Evolutionary conservation across 352 stramenopile genomes (phyloP).

Genomic region (Globisporangium cylindrosporum): DNA sequence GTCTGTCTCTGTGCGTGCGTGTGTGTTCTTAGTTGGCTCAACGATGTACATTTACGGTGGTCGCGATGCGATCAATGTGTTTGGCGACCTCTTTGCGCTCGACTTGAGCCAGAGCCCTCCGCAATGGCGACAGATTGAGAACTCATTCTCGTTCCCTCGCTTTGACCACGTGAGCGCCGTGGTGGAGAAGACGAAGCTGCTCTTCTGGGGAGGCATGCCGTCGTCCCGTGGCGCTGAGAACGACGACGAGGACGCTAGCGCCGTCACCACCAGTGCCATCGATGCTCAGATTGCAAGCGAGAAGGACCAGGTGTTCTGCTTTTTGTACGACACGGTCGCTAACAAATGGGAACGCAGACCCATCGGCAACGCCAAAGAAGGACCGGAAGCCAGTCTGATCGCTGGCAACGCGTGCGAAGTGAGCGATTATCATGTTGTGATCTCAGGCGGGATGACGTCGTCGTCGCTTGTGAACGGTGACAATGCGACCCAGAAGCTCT

Average conservation of each 20-base stretch:
- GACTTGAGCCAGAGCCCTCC: slow-evolving; percentile 37
- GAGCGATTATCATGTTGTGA: slow-evolving; percentile 49
- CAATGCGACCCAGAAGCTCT: slow-evolving; percentile 51
- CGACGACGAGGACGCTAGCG: slow-evolving; percentile 9
- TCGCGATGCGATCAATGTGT: slow-evolving; percentile 61
- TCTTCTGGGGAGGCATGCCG: slow-evolving; percentile 60
- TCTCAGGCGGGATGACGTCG: slow-evolving; percentile 58
- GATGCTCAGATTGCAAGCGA: slow-evolving; percentile 11
- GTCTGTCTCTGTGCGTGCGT: not conserved
- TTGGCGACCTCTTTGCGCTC: slow-evolving; percentile 66
- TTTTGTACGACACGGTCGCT: slow-evolving; percentile 55
- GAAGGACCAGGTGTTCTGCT: slow-evolving; percentile 14
- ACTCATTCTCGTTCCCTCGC: slow-evolving; percentile 18
- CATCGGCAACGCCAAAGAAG: slow-evolving; percentile 35
- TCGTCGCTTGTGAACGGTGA: slow-evolving; percentile 31
- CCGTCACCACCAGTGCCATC: not conserved
- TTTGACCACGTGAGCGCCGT: slow-evolving; percentile 68
- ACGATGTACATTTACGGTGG: slow-evolving; percentile 75
- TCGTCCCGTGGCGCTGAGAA: slow-evolving; percentile 33
- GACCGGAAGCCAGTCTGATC: slow-evolving; percentile 40
- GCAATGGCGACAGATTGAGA: slow-evolving; percentile 50
- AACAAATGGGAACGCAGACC: slow-evolving; percentile 35
- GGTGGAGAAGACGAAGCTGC: slow-evolving; percentile 44
- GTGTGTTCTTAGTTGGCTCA: slow-evolving; percentile 39
- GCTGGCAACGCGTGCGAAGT: slow-evolving; percentile 44